phyloP scores from a whole-genome alignment of 2,329 filamentous ascomycete species.

The Xylaria hypoxylon region DNA sequence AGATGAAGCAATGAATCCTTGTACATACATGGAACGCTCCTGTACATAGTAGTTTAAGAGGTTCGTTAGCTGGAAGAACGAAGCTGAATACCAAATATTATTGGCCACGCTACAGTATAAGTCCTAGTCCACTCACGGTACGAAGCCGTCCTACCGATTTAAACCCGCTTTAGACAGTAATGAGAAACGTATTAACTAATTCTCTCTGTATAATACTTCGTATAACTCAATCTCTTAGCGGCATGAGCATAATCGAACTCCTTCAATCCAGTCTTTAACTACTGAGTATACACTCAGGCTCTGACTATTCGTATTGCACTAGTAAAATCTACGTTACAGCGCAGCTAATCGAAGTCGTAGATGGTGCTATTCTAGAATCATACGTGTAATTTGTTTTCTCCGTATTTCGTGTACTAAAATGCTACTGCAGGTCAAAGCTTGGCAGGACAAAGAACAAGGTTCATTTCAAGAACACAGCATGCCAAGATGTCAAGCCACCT shows the following conservation, averaged over 20 bases:
- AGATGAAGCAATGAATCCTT: conserved; percentile 25
- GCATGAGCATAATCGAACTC: not conserved
- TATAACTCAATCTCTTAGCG: not conserved
- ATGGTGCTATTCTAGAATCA: not conserved
- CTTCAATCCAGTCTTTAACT: too few relatives aligned
- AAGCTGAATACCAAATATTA: conserved; percentile 8
- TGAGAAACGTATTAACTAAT: not conserved
- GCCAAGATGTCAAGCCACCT: conserved; percentile 33
- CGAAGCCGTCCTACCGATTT: not conserved
- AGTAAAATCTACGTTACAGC: not conserved
- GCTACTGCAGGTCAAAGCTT: conserved; percentile 20
- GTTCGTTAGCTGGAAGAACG: not conserved
- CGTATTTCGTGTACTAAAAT: conserved; percentile 18
- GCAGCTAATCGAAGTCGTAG: not conserved
- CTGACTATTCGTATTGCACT: not conserved
- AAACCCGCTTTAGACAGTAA: not conserved
- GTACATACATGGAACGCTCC: conserved; percentile 8
- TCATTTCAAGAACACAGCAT: conserved; percentile 12
- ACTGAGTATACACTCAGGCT: not conserved
- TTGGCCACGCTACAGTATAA: not conserved
- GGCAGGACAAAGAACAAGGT: conserved; percentile 29
- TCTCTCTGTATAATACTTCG: not conserved
- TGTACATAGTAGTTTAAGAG: not conserved
- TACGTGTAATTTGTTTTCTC: conserved; percentile 22
- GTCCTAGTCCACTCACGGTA: conserved; percentile 7